A percentile compares a stretch with the other conserved stretches of the same genome.
Conservation (phyloP, 257 asterid genomes). For the Petunia secreta region DNA sequence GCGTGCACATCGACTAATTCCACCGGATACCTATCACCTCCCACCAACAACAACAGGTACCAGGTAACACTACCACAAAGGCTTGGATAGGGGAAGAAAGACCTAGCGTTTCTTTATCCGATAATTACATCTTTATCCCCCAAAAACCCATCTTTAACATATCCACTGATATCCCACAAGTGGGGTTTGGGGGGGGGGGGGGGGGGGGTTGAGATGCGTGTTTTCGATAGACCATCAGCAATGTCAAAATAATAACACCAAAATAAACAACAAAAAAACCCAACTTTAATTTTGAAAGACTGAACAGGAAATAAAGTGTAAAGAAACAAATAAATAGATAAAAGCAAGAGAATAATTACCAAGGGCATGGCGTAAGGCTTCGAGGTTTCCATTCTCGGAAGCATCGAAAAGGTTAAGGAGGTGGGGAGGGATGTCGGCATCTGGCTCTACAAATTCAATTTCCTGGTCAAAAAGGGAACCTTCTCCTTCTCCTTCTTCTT, state of each 20-base stretch:
- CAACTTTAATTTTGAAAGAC: background rate
- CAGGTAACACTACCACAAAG: no score
- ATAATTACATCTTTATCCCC: no score
- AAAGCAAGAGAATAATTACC: conserved; percentile 40
- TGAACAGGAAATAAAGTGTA: background rate
- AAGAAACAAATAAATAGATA: background rate
- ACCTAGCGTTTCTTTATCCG: no score
- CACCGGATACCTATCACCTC: no score
- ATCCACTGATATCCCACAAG: no score
- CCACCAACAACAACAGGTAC: no score
- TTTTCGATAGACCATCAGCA: no score
- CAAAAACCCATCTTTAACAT: no score
- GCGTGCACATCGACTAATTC: no score
- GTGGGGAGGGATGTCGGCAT: conserved; percentile 64
- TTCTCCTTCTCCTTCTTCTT: conserved; percentile 69
- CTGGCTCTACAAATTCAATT: conserved; percentile 49
- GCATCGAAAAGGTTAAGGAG: conserved; percentile 81
- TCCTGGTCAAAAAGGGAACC: conserved; percentile 65
- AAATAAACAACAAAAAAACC: background rate
- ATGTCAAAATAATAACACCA: background rate
- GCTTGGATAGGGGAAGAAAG: no score
- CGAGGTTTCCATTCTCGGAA: conserved; percentile 67
- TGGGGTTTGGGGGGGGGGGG: no score
- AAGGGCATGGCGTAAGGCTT: conserved; percentile 71
- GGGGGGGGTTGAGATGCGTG: no score